These are phyloP conservation scores for Grigorovia yakushimaensis DNA, from an alignment of 805 yeast species.

Conservation along the genomic window DNA sequence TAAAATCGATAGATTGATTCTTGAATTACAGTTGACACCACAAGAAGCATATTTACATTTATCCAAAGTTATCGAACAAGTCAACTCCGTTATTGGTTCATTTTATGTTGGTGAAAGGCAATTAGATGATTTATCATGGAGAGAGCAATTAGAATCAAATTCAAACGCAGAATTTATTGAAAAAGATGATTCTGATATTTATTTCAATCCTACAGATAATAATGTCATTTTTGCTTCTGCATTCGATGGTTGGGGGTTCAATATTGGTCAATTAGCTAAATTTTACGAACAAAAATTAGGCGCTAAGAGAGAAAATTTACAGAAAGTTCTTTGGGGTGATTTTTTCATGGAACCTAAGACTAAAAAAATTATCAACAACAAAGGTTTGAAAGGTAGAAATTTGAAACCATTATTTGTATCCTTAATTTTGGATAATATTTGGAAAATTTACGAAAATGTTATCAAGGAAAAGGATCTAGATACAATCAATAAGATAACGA, in stretches of 20 bases:
- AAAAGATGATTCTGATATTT: constrained; percentile 68
- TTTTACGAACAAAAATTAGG: constrained; percentile 80
- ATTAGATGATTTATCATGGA: constrained; percentile 73
- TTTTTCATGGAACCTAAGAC: constrained; percentile 82
- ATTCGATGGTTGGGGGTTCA: constrained; percentile 96
- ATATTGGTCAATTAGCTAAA: constrained; percentile 77
- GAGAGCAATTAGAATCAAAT: constrained; percentile 49
- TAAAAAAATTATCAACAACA: constrained; percentile 65
- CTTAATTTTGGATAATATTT: constrained; percentile 76
- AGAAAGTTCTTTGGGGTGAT: constrained; percentile 94
- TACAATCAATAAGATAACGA: constrained; percentile 63
- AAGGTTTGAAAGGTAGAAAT: constrained; percentile 49
- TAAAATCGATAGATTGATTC: constrained; percentile 78
- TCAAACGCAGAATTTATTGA: constrained; percentile 51
- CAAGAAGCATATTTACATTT: constrained; percentile 78
- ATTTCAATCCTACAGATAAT: constrained; percentile 78
- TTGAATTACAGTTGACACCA: constrained; percentile 75
- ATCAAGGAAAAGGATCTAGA: constrained; percentile 58
- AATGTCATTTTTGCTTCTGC: constrained; percentile 90
- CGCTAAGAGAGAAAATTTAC: constrained; percentile 65
- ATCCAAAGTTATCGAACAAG: constrained; percentile 75
- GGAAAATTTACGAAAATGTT: constrained; percentile 80
- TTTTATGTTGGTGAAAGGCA: constrained; percentile 88
- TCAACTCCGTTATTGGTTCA: constrained; percentile 87
- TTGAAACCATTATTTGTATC: constrained; percentile 80